These are phyloP conservation scores for Wallacemonas sp. DNA, from an alignment of 208 protist genomes.

Conservation along the genomic window DNA sequence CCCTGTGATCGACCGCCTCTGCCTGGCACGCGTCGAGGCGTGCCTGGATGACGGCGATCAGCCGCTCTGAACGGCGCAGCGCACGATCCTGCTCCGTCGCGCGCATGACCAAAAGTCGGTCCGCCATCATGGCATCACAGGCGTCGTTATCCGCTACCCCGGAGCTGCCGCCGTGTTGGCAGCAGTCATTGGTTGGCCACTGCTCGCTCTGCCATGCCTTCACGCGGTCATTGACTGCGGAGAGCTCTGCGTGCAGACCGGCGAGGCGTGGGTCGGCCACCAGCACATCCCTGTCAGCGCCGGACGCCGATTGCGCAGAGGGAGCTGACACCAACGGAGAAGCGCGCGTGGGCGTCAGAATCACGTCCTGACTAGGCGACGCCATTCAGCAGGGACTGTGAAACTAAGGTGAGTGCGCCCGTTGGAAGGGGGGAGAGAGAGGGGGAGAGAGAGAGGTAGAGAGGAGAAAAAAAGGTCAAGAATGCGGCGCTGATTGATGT, in stretches of 20 bases:
- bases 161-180: background rate
- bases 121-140: constrained; percentile 39
- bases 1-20: too few species aligned
- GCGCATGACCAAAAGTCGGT: constrained; percentile 34
- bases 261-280: constrained; percentile 11
- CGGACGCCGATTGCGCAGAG: too few species aligned
- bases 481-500: too few species aligned
- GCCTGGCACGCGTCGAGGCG: constrained; percentile 25
- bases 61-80: constrained; percentile 44
- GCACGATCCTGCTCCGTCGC: constrained; percentile 51
- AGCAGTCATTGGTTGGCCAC: constrained; percentile 4
- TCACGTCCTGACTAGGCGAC: too few species aligned
- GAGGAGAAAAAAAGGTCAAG: too few species aligned
- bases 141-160: background rate
- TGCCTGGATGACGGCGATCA: constrained; percentile 38
- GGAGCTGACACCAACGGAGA: too few species aligned
- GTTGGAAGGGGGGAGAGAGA: too few species aligned
- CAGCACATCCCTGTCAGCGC: too few species aligned
- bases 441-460: too few species aligned
- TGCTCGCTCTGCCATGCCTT: constrained; percentile 37
- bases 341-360: too few species aligned
- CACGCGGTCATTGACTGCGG: constrained; percentile 25
- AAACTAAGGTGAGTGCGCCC: too few species aligned
- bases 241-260: constrained; percentile 23
- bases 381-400: too few species aligned